These are phyloP conservation scores for Excoecaria cochinchinensis DNA, from an alignment of 345 rosid species.

Conservation along the genomic window DNA sequence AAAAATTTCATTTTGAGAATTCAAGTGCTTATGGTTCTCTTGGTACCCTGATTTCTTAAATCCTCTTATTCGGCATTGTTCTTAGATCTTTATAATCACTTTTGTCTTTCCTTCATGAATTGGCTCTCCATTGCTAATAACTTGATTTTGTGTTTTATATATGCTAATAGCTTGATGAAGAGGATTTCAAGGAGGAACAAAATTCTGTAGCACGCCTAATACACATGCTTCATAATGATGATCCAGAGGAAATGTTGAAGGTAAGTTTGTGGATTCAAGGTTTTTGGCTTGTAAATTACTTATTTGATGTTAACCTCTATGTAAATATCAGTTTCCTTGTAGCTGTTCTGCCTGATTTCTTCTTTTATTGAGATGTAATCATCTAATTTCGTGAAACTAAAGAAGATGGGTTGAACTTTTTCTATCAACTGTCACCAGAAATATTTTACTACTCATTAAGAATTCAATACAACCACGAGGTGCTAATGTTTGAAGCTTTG, in stretches of 20 bases:
- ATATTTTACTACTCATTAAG: not conserved
- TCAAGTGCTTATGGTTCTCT: constrained; percentile 8
- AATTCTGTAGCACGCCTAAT: constrained; percentile 90
- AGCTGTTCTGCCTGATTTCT: not conserved
- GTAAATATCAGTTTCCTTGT: not conserved
- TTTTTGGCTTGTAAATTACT: not conserved
- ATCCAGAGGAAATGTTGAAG: constrained; percentile 95
- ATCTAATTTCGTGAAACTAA: not conserved
- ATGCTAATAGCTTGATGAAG: constrained; percentile 72
- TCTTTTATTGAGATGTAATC: not conserved
- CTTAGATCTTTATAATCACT: not conserved
- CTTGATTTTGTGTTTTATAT: not conserved
- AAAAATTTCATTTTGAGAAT: constrained; percentile 1
- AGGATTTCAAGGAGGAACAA: constrained; percentile 94
- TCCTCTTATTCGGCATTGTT: not conserved
- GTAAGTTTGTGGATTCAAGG: constrained; percentile 31
- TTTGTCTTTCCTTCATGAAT: not conserved
- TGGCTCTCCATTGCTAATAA: not conserved
- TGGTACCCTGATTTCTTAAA: not conserved
- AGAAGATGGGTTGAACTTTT: not conserved
- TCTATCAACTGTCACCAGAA: not conserved
- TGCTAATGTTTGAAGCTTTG: not conserved
- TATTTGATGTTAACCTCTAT: constrained; percentile 1
- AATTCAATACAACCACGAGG: not conserved
- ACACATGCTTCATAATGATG: constrained; percentile 82